Percentiles rank a stretch among this genome's conserved stretches.
Evolutionary conservation across 2,329 filamentous ascomycete genomes (phyloP).

Genomic region (Aspergillus tanneri): DNA sequence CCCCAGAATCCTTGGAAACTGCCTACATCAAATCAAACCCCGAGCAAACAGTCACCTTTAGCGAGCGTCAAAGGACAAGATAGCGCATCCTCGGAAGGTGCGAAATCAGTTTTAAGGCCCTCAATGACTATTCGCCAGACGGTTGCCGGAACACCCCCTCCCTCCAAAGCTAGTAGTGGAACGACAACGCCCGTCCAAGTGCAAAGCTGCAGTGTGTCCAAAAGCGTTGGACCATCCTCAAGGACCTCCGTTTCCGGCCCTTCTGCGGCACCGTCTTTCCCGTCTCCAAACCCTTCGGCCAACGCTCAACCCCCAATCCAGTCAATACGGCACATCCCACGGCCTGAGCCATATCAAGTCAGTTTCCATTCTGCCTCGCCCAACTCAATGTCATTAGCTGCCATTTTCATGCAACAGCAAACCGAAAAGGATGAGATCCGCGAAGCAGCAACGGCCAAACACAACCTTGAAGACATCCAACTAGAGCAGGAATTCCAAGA

Average conservation of each 20-base stretch:
- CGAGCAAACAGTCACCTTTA: slow-evolving; percentile 31
- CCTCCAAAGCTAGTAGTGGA: slow-evolving; percentile 16
- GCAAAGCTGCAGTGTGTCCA: slow-evolving; percentile 41
- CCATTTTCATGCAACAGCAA: slow-evolving; percentile 85
- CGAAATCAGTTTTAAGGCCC: slow-evolving; percentile 39
- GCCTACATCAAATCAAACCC: slow-evolving; percentile 17
- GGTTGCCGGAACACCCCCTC: slow-evolving; percentile 48
- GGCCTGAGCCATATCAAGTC: slow-evolving; percentile 28
- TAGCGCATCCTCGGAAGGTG: slow-evolving; percentile 14
- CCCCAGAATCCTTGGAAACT: slow-evolving; percentile 65
- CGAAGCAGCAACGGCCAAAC: slow-evolving; percentile 76
- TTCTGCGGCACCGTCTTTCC: slow-evolving; percentile 44
- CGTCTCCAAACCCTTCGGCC: slow-evolving; percentile 22
- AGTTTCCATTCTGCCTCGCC: slow-evolving; percentile 54
- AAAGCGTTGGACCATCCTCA: slow-evolving; percentile 14
- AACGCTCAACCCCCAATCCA: slow-evolving; percentile 36
- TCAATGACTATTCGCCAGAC: slow-evolving; percentile 64
- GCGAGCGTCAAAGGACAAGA: slow-evolving; percentile 34
- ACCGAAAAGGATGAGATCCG: slow-evolving; percentile 78
- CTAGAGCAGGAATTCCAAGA: slow-evolving; percentile 95
- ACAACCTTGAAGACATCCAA: slow-evolving; percentile 90
- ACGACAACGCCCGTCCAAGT: slow-evolving; percentile 45
- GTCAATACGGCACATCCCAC: slow-evolving; percentile 52
- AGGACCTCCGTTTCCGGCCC: slow-evolving; percentile 22
- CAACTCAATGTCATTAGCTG: slow-evolving; percentile 72